Evolutionary conservation across 352 stramenopile species (phyloP).

Genomic region (Globisporangium nagaii): DNA sequence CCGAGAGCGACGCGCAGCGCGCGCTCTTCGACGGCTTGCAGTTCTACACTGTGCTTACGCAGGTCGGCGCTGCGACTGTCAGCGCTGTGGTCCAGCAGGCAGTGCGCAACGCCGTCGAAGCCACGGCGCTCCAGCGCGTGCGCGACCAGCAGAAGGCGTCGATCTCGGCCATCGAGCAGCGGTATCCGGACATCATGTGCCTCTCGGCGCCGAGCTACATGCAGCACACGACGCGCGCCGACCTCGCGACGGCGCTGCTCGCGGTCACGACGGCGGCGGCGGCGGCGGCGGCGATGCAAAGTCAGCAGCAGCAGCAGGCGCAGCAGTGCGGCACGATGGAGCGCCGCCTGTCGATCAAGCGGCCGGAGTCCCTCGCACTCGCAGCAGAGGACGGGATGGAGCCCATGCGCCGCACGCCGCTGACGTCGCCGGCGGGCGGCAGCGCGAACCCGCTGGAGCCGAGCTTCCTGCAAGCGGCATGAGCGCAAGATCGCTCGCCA

Average conservation of each 20-base stretch:
- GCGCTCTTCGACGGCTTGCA: slow-evolving; percentile 53
- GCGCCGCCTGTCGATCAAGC: slow-evolving; percentile 8
- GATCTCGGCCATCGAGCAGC: slow-evolving; percentile 48
- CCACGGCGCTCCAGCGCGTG: slow-evolving; percentile 18
- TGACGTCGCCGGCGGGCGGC: slow-evolving; percentile 2
- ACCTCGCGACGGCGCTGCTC: slow-evolving; percentile 10
- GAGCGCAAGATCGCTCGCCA: no score
- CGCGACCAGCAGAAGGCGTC: slow-evolving; percentile 31
- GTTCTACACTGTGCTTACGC: slow-evolving; percentile 56
- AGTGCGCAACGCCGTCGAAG: slow-evolving; percentile 27
- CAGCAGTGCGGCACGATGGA: slow-evolving; percentile 10
- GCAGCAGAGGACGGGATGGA: slow-evolving; percentile 9
- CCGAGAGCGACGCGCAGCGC: slow-evolving; percentile 13
- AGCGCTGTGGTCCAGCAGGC: slow-evolving; percentile 30
- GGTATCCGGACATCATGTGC: slow-evolving; percentile 66
- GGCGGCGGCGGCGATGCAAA: not conserved
- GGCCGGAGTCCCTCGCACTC: slow-evolving; percentile 5
- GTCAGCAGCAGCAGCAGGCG: not conserved
- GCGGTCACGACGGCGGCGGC: slow-evolving; percentile 5
- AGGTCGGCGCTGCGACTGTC: slow-evolving; percentile 30
- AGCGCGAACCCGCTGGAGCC: not conserved
- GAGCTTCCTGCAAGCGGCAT: slow-evolving; percentile 13
- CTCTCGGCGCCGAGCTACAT: slow-evolving; percentile 16
- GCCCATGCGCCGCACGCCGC: slow-evolving; percentile 1
- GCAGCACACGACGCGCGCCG: slow-evolving; percentile 8